Percentiles rank a stretch among this genome's conserved stretches.
Evolutionary conservation across 169 alveolate species (phyloP).

Genomic region (Eimeria zaria): DNA sequence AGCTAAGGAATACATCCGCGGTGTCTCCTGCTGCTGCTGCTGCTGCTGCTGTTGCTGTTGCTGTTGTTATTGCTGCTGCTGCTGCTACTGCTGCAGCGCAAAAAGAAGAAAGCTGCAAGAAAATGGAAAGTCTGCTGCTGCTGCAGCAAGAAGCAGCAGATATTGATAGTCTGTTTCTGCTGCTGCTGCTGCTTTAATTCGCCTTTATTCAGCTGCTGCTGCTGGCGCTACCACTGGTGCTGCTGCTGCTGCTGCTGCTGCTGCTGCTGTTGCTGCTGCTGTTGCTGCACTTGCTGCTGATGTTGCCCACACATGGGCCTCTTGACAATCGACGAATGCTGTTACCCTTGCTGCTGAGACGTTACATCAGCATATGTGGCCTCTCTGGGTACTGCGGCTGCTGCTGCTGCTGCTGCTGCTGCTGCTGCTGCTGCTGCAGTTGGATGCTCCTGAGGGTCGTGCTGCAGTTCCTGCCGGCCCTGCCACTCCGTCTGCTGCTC

Average conservation of each 20-base stretch:
- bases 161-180: not conserved
- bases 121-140: not conserved
- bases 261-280: not conserved
- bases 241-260: not conserved
- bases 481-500: constrained; percentile 9
- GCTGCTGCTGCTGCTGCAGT: not conserved
- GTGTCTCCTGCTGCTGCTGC: constrained; percentile 11
- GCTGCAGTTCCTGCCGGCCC: constrained; percentile 9
- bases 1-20: not conserved
- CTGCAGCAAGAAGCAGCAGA: constrained; percentile 22
- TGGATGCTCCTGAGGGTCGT: not conserved
- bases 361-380: not conserved
- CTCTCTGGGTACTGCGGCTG: not conserved
- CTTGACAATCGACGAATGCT: not conserved
- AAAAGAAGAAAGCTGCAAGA: not conserved
- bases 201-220: not conserved
- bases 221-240: not conserved
- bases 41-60: constrained; percentile 38
- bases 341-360: not conserved
- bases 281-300: not conserved
- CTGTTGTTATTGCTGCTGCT: constrained; percentile 8
- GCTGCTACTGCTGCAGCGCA: not conserved
- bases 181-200: not conserved
- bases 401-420: not conserved
- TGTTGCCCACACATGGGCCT: not conserved